Evolutionary conservation across 495 filamentous ascomycete species (phyloP).

Genomic region (Hypoxylon intermedium): DNA sequence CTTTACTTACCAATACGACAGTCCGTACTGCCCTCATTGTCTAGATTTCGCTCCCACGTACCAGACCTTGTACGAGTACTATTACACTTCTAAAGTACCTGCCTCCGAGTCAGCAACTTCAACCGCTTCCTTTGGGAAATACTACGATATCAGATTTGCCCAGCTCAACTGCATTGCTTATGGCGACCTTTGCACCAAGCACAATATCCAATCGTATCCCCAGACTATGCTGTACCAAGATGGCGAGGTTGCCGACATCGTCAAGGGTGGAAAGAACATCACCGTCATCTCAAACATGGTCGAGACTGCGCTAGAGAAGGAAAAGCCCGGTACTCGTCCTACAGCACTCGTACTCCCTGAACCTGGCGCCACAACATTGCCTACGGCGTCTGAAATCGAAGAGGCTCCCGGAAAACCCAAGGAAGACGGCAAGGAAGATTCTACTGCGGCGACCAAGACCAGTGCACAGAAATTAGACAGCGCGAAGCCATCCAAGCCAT

Average conservation of each 20-base stretch:
- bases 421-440: slow-evolving; percentile 38
- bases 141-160: slow-evolving; percentile 91
- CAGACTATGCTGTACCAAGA: slow-evolving; percentile 83
- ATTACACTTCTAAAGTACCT: slow-evolving; percentile 81
- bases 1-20: slow-evolving; percentile 38
- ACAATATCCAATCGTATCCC: slow-evolving; percentile 72
- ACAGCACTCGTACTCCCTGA: slow-evolving; percentile 52
- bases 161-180: slow-evolving; percentile 83
- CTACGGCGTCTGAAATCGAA: slow-evolving; percentile 20
- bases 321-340: slow-evolving; percentile 79
- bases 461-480: slow-evolving; percentile 14
- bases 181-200: slow-evolving; percentile 72
- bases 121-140: slow-evolving; percentile 60
- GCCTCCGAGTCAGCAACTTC: slow-evolving; percentile 27
- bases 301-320: slow-evolving; percentile 78
- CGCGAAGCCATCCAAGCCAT: slow-evolving; percentile 52
- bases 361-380: slow-evolving; percentile 43
- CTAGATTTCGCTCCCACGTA: slow-evolving; percentile 78
- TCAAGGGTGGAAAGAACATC: slow-evolving; percentile 68
- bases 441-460: slow-evolving; percentile 33
- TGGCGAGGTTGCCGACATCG: slow-evolving; percentile 68
- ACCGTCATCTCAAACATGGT: slow-evolving; percentile 68
- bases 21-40: slow-evolving; percentile 79
- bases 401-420: slow-evolving; percentile 24
- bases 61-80: slow-evolving; percentile 94